These are phyloP conservation scores for Waltergamsia citrina DNA, from an alignment of 2,329 filamentous ascomycete species.

Conservation along the genomic window DNA sequence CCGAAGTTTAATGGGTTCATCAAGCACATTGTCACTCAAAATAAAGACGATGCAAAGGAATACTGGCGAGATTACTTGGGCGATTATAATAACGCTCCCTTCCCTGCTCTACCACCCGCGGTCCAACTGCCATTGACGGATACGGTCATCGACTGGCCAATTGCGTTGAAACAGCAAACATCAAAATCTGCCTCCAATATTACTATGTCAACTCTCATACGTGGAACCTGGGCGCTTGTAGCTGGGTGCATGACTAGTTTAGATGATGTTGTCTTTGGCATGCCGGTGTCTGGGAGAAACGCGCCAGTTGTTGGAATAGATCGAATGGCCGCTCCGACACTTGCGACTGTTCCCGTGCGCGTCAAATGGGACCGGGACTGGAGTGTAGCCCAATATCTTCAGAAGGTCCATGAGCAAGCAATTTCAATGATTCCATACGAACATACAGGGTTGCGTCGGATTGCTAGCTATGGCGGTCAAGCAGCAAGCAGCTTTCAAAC, in stretches of 20 bases:
- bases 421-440: constrained; percentile 6
- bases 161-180: background rate
- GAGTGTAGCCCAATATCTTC: constrained; percentile 6
- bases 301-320: constrained; percentile 10
- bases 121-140: background rate
- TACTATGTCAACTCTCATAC: constrained; percentile 10
- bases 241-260: background rate
- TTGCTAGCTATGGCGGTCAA: background rate
- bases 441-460: constrained; percentile 7
- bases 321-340: constrained; percentile 11
- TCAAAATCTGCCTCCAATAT: constrained; percentile 6
- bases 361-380: background rate
- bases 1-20: constrained; percentile 28
- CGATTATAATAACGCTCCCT: background rate
- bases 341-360: constrained; percentile 13
- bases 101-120: background rate
- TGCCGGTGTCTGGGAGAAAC: constrained; percentile 10
- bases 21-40: constrained; percentile 24
- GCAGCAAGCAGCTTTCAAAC: constrained; percentile 13
- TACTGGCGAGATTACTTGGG: background rate
- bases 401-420: constrained; percentile 7
- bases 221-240: constrained; percentile 4
- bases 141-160: background rate
- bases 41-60: background rate
- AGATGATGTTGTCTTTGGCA: constrained; percentile 4